Conservation (phyloP, 805 yeast genomes). For the Candida pseudofarinosa region DNA sequence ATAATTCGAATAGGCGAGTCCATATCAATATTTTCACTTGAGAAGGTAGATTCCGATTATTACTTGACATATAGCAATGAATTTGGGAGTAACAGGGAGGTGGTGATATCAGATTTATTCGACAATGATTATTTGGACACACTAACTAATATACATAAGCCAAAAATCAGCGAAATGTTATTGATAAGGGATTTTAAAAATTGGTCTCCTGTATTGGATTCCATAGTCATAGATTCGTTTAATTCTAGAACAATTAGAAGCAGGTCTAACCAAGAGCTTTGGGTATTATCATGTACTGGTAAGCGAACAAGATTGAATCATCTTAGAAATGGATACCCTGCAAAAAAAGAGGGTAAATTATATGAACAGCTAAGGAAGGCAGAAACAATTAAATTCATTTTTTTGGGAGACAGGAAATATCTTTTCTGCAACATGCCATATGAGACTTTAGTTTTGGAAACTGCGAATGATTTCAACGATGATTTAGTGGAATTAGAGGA, state of each 20-base stretch:
- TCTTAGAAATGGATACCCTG: conserved; percentile 28
- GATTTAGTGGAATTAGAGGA: conserved; percentile 24
- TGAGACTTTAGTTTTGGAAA: conserved; percentile 33
- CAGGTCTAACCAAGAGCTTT: conserved; percentile 33
- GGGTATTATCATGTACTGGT: conserved; percentile 39
- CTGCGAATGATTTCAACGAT: conserved; percentile 17
- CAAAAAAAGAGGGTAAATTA: conserved; percentile 19
- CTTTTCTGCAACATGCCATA: conserved; percentile 37
- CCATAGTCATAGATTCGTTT: conserved; percentile 28
- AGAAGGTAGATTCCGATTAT: conserved; percentile 13
- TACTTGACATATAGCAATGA: conserved; percentile 38
- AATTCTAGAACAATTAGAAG: conserved; percentile 13
- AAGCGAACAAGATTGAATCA: conserved; percentile 30
- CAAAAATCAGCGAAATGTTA: conserved; percentile 19
- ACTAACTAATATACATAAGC: conserved; percentile 2
- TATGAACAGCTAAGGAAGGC: conserved; percentile 31
- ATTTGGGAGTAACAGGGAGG: conserved; percentile 34
- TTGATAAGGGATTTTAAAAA: conserved; percentile 31
- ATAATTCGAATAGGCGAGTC: conserved; percentile 33
- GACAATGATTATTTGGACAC: conserved; percentile 8
- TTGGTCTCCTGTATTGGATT: conserved; percentile 48
- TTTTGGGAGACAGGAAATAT: conserved; percentile 15
- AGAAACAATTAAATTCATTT: conserved; percentile 14
- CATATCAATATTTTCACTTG: conserved; percentile 30
- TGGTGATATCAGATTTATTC: conserved; percentile 23